Conservation (phyloP, 768 basidiomycete genomes). For the Pisolithus orientalis region DNA sequence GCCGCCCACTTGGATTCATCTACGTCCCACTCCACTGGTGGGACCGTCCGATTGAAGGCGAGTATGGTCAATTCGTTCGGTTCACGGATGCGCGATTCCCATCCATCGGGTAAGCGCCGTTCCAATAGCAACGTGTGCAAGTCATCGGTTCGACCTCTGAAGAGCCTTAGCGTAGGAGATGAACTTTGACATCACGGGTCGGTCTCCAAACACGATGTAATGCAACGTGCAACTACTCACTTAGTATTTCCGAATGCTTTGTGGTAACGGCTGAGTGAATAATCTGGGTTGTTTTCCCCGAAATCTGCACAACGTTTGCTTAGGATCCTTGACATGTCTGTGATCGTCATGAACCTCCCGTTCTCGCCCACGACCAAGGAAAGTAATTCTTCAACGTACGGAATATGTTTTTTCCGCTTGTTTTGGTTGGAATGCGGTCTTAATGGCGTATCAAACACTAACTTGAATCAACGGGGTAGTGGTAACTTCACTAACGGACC, state of each 20-base stretch:
- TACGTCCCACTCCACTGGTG: conserved; percentile 1
- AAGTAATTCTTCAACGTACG: conserved; percentile 55
- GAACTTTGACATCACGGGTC: conserved; percentile 34
- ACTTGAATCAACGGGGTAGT: no score
- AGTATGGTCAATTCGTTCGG: conserved; percentile 54
- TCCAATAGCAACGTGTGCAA: conserved; percentile 53
- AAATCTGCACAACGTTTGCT: conserved; percentile 60
- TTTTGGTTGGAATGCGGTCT: conserved; percentile 44
- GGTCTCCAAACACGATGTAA: background rate
- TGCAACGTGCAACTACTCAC: conserved; percentile 32
- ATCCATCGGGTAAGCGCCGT: conserved; percentile 64
- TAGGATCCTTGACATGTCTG: conserved; percentile 54
- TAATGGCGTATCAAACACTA: conserved; percentile 18
- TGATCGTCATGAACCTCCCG: conserved; percentile 40
- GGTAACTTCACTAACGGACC: conserved; percentile 14
- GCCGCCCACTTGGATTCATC: conserved; percentile 1
- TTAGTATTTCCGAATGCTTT: conserved; percentile 65
- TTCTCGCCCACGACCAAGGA: conserved; percentile 55
- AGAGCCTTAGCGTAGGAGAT: conserved; percentile 55
- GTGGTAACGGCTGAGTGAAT: conserved; percentile 44
- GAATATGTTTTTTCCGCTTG: conserved; percentile 46
- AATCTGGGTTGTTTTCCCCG: conserved; percentile 50
- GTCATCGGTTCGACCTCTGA: conserved; percentile 57
- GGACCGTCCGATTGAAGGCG: conserved; percentile 38
- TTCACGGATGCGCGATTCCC: conserved; percentile 56